Base-by-base conservation (phyloP, 495 filamentous ascomycete genomes). In the Extremus antarcticus region DNA sequence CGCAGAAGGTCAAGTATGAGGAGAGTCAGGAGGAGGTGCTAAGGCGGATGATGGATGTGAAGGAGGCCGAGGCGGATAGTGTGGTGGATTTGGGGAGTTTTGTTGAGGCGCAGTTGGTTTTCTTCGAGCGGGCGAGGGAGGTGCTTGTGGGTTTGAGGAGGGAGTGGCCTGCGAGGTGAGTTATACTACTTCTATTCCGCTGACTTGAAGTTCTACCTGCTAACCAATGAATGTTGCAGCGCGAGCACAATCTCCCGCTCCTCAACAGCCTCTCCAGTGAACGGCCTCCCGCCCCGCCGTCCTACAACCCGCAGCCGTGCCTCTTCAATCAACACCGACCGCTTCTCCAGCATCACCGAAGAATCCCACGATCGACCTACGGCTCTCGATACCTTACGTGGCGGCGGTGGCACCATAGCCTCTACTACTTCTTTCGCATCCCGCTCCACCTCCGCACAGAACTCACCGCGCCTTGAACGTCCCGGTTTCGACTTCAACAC, bases 41-140 rank as follows among this genome's bases (percentile, higher is more conserved):
- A 58, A 82, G 91, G 58, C 79, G 92, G 52, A 98, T 98, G 94
- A 80, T 92, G 68, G 92, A 98, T 60, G 95, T 98, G 68, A 87
- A 92, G 68, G 88, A 95, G 51, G 81, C 88, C 8, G 92, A 98
- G 66, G 76, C 71, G 17, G 92, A 97, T 49, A 90, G 83, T 58
- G 78, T 95, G 25, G 76, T 76, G 53, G 91, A 96, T 63, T 69
- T 98, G 52, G 79, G 80, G 1, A 71, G 78, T 8, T 94, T 98
- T 66, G 67, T 97, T 53, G 91, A 98, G 55, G 86, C 89, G 25
- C 90, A 98, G 69, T 74, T 97, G 53, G 83, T 83, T 50, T 97
- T 94, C 68, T 84, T 96, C 63, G 91, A 97, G 63, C 80, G 84
- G 23, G 95, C 88, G 65, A 80, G 87, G 19, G 90, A 97, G 53